A percentile compares a stretch with the other conserved stretches of the same genome.
Conservation (phyloP, 2,329 filamentous ascomycete species). For the Paraphaeosphaeria minitans region DNA sequence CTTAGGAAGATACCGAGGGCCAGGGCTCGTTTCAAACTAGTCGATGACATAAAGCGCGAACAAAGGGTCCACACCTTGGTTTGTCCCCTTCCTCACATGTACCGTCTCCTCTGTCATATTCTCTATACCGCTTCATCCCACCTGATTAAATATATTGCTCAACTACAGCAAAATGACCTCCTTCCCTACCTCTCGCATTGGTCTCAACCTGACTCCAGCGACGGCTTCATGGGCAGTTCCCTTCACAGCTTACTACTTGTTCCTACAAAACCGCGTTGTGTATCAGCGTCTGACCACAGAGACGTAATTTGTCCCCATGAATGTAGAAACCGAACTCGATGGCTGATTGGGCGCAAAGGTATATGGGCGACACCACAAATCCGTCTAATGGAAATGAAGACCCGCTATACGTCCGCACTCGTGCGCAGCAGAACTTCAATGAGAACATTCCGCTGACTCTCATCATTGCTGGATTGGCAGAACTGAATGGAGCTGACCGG, state of each 20-base stretch:
- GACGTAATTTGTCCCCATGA: conserved; percentile 27
- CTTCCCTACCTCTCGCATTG: conserved; percentile 30
- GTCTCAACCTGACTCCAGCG: conserved; percentile 40
- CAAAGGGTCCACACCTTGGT: background rate
- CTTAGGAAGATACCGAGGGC: no score
- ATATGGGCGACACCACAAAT: conserved; percentile 33
- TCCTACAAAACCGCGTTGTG: conserved; percentile 49
- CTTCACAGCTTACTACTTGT: conserved; percentile 49
- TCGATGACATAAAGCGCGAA: background rate
- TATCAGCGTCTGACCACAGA: conserved; percentile 40
- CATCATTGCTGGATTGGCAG: conserved; percentile 47
- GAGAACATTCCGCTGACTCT: conserved; percentile 53
- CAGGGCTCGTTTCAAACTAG: background rate
- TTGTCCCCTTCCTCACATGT: background rate
- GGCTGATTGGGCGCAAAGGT: conserved; percentile 21
- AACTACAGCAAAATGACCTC: conserved; percentile 5
- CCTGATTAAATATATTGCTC: no score
- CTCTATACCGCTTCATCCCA: background rate
- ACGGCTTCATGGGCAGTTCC: conserved; percentile 49
- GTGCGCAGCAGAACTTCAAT: conserved; percentile 50
- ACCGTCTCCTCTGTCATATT: background rate
- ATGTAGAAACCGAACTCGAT: conserved; percentile 2
- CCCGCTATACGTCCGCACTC: conserved; percentile 44
- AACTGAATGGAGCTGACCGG: conserved; percentile 52
- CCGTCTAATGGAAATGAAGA: conserved; percentile 22